These are phyloP conservation scores for Balakata baccata DNA, from an alignment of 345 rosid species.

Conservation along the genomic window DNA sequence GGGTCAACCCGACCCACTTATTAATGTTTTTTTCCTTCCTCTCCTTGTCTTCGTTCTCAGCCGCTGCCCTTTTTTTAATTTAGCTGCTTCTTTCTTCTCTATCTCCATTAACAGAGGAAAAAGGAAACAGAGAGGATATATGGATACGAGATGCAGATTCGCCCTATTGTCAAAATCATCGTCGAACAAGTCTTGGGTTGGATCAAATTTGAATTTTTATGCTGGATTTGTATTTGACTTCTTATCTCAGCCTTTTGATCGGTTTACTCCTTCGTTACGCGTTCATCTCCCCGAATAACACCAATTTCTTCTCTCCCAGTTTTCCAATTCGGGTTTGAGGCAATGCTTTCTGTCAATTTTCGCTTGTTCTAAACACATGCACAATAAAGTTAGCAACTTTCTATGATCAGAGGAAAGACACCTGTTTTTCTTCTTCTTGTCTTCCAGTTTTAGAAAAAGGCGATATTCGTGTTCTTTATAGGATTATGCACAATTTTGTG, in stretches of 20 bases:
- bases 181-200: background rate
- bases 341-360: background rate
- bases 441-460: background rate
- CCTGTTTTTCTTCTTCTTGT: background rate
- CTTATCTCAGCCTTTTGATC: background rate
- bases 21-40: background rate
- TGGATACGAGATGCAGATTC: background rate
- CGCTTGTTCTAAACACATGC: too few relatives aligned
- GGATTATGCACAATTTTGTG: background rate
- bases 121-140: background rate
- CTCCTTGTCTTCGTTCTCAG: background rate
- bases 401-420: background rate
- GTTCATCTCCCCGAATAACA: background rate
- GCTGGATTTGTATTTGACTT: background rate
- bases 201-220: background rate
- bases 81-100: background rate
- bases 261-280: slow-evolving; percentile 10
- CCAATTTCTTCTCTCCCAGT: background rate
- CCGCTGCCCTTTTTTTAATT: background rate
- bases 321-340: background rate
- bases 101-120: background rate
- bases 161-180: background rate
- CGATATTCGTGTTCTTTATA: background rate
- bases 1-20: background rate
- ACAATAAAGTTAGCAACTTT: background rate